Base-by-base conservation (phyloP, 441 rosid genomes). In the Euphorbia schlechtendalii region DNA sequence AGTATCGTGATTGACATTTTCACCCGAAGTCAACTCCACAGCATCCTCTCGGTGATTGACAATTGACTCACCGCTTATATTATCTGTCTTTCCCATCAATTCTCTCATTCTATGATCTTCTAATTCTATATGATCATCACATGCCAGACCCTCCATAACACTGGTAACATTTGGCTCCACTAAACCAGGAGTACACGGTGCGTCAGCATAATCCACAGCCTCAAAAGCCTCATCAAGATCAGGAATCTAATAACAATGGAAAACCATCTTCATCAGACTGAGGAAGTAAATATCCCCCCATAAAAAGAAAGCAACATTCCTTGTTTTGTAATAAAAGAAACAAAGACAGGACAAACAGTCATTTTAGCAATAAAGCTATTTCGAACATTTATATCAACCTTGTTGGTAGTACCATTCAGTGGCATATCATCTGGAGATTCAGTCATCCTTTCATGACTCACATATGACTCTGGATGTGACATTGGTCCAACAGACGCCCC, bases 121-220 rank as follows among this genome's bases (percentile, higher is more conserved):
- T 70, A 75, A 73, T 64, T 86, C 96, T 69, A 80, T 52, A 67
- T 78, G 91, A 77, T 87, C 94, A 75, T 83, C 90, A 66, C 82
- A 73, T 32, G 79, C 86, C 68, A 81, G 79, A 56, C 78, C 82
- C 69, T 88, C 87, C 78, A 88, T 82, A 74, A 78, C 84, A 78
- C 75, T 78, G 48, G 88, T 80, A 69, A 74, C 61, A 67, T 88
- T 85, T 71, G 87, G 86, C 79, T 84, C 86, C 68, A 79, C 78
- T 72, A 92, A 70, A 67, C 90, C 92, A 70, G 99, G 98, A 72
- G 96, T 89, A 56, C 83, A 81, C 63, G 93, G 97, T 71, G 96
- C 98, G 76, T 89, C 88, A 17, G 95, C 95, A 78, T 81, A 85
- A 73, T 84, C 97, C 6, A 67, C 12, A 56, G 63, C 69, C 69